Evolutionary conservation across 1,284 basidiomycete species (phyloP).

Genomic region (Phenoliferia sp.): DNA sequence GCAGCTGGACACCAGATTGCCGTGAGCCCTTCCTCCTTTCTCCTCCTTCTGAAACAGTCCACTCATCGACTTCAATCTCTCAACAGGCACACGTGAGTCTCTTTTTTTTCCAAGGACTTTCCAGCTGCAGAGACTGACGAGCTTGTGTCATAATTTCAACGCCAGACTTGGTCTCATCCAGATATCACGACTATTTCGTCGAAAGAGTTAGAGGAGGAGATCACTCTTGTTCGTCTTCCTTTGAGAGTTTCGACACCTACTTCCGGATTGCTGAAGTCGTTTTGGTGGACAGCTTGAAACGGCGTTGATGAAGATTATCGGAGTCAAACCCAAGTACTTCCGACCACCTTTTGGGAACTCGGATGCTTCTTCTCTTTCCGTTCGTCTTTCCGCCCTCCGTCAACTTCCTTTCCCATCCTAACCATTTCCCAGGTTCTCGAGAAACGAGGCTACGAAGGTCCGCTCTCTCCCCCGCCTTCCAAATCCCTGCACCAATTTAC

Average conservation of each 20-base stretch:
- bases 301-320: constrained; percentile 38
- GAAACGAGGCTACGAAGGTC: not conserved
- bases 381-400: too few relatives aligned
- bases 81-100: not conserved
- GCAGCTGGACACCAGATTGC: constrained; percentile 38
- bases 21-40: not conserved
- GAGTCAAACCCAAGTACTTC: constrained; percentile 36
- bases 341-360: not conserved
- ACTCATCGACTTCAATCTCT: not conserved
- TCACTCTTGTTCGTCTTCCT: constrained; percentile 15
- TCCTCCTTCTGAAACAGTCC: not conserved
- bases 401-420: not conserved
- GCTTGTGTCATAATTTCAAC: not conserved
- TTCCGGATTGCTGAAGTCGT: not conserved
- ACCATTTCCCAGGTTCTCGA: not conserved
- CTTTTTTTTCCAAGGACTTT: not conserved
- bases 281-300: constrained; percentile 24
- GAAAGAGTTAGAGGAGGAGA: constrained; percentile 30
- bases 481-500: not conserved
- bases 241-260: too few relatives aligned
- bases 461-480: not conserved
- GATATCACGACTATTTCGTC: constrained; percentile 33
- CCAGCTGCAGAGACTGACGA: not conserved
- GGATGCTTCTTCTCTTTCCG: not conserved
- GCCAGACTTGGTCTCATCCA: constrained; percentile 35